Percentiles rank a stretch among this genome's conserved stretches.
Evolutionary conservation across 2,329 filamentous ascomycete species (phyloP).

Genomic region (Leptosphaerulina australis): DNA sequence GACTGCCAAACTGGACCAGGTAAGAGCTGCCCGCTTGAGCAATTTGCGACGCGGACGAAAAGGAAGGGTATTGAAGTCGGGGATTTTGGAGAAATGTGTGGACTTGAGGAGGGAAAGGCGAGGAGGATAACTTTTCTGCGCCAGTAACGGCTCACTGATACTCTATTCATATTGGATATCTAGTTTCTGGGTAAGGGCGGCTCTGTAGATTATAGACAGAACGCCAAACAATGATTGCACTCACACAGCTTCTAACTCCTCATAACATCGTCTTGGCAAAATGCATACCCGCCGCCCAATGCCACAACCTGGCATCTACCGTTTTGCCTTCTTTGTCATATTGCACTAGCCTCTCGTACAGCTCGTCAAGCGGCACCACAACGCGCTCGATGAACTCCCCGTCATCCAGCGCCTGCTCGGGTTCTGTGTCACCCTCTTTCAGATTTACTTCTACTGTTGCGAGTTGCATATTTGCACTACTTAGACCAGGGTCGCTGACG

Average conservation of each 20-base stretch:
- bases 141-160: too few species aligned
- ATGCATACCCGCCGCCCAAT: conserved; percentile 65
- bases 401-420: conserved; percentile 65
- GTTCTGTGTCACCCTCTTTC: conserved; percentile 56
- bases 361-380: conserved; percentile 61
- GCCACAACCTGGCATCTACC: conserved; percentile 65
- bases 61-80: conserved; percentile 52
- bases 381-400: conserved; percentile 68
- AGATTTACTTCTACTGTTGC: conserved; percentile 65
- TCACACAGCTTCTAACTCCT: too few species aligned
- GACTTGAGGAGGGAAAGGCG: conserved; percentile 50
- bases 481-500: conserved; percentile 69
- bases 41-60: conserved; percentile 53
- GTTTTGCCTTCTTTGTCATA: conserved; percentile 57
- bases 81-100: conserved; percentile 57
- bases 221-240: too few species aligned
- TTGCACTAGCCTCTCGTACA: conserved; percentile 61
- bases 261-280: conserved; percentile 50
- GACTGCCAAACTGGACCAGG: conserved; percentile 57
- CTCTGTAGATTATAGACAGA: too few species aligned
- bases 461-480: conserved; percentile 66
- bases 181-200: too few species aligned
- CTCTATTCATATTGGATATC: too few species aligned
- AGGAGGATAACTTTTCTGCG: conserved; percentile 57
- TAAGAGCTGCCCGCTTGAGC: conserved; percentile 53